Conservation (phyloP, 1,284 basidiomycete genomes). For the Salmacisia buchloeana region DNA sequence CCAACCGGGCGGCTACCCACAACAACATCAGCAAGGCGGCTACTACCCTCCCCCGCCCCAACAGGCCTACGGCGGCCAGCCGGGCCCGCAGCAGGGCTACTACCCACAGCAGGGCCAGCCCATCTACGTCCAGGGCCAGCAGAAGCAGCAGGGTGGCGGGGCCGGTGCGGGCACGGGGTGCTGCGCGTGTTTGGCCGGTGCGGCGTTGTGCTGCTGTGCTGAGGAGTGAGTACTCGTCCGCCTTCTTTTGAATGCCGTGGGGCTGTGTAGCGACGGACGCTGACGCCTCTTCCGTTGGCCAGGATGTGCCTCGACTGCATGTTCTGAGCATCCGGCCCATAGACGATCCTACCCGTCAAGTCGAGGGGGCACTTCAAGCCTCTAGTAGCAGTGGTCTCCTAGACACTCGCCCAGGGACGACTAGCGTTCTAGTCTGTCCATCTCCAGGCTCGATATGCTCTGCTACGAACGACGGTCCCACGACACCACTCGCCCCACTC, state of each 20-base stretch:
- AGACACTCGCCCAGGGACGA: too few relatives aligned
- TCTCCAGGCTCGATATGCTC: too few relatives aligned
- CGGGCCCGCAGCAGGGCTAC: slow-evolving; percentile 17
- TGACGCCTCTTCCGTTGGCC: background rate
- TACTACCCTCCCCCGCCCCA: slow-evolving; percentile 8
- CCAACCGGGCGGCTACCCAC: background rate
- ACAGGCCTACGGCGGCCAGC: slow-evolving; percentile 6
- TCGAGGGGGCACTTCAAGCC: too few relatives aligned
- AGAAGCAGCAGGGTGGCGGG: slow-evolving; percentile 17
- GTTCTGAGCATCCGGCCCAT: slow-evolving; percentile 5
- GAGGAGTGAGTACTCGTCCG: slow-evolving; percentile 15
- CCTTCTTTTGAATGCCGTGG: background rate
- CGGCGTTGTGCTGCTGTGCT: slow-evolving; percentile 25
- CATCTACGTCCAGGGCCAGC: slow-evolving; percentile 29
- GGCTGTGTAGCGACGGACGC: background rate
- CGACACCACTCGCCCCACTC: too few relatives aligned
- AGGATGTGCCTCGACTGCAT: slow-evolving; percentile 10
- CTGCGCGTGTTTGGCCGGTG: slow-evolving; percentile 26
- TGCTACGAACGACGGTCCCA: too few relatives aligned
- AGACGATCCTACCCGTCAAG: too few relatives aligned
- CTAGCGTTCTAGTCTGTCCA: too few relatives aligned
- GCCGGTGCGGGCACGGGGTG: slow-evolving; percentile 20
- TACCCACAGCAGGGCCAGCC: slow-evolving; percentile 25
- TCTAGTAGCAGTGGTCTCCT: too few relatives aligned
- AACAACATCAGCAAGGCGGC: background rate